phyloP scores from a whole-genome alignment of 805 yeast species.

The Hermanozyma aechmeae region DNA sequence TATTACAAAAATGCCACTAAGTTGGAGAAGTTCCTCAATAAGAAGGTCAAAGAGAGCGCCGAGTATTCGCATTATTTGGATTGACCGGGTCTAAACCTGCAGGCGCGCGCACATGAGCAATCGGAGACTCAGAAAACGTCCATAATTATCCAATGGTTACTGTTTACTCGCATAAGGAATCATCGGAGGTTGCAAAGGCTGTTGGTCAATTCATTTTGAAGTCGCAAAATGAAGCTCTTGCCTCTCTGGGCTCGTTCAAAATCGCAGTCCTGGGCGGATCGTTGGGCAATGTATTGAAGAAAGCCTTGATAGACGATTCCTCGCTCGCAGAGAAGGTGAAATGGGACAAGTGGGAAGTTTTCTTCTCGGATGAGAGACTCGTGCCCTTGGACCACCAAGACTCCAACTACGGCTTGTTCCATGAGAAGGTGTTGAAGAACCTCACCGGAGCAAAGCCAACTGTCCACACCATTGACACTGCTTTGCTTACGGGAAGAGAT shows the following conservation, averaged over 20 bases:
- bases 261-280: constrained; percentile 92
- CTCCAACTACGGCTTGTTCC: constrained; percentile 78
- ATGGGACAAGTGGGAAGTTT: constrained; percentile 75
- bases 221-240: constrained; percentile 54
- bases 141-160: constrained; percentile 1
- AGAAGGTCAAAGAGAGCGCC: constrained; percentile 80
- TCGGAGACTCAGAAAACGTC: too few relatives aligned
- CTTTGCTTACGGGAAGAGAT: constrained; percentile 43
- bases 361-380: constrained; percentile 84
- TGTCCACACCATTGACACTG: constrained; percentile 57
- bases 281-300: constrained; percentile 60
- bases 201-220: constrained; percentile 57
- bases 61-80: constrained; percentile 82
- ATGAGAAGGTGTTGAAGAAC: constrained; percentile 47
- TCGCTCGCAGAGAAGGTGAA: constrained; percentile 35
- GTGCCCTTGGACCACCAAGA: constrained; percentile 78
- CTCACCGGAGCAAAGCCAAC: constrained; percentile 43
- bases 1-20: constrained; percentile 92
- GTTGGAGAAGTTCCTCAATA: constrained; percentile 79
- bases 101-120: too few relatives aligned
- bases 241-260: constrained; percentile 39
- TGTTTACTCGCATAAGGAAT: constrained; percentile 42
- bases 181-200: constrained; percentile 52
- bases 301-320: constrained; percentile 55
- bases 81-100: too few relatives aligned